phyloP scores from a whole-genome alignment of 805 yeast species.

The Candida fluviatilis region DNA sequence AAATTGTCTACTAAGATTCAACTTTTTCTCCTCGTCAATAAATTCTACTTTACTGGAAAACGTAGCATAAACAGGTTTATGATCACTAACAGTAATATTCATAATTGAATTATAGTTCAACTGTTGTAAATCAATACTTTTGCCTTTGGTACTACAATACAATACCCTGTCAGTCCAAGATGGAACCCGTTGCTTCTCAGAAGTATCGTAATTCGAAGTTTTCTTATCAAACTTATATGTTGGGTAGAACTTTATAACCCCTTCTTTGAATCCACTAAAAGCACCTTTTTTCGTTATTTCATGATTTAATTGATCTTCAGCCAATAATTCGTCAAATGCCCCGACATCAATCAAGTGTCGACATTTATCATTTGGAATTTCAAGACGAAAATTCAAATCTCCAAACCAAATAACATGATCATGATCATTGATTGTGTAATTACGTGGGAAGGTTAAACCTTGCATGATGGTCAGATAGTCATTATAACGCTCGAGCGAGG shows the following conservation, averaged over 20 bases:
- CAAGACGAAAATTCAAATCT: conserved; percentile 85
- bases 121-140: conserved; percentile 42
- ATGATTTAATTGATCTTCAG: conserved; percentile 70
- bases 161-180: conserved; percentile 97
- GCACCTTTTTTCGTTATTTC: conserved; percentile 68
- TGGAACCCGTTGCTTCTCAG: conserved; percentile 90
- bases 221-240: conserved; percentile 94
- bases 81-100: conserved; percentile 69
- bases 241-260: conserved; percentile 77
- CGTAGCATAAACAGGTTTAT: conserved; percentile 86
- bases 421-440: conserved; percentile 66
- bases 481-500: conserved; percentile 77
- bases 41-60: conserved; percentile 63
- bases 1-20: conserved; percentile 21
- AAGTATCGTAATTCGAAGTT: conserved; percentile 74
- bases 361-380: conserved; percentile 67
- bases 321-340: conserved; percentile 52
- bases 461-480: conserved; percentile 74
- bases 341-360: conserved; percentile 44
- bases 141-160: conserved; percentile 45
- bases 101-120: conserved; percentile 65
- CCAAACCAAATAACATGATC: conserved; percentile 89
- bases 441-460: conserved; percentile 77
- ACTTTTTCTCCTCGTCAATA: conserved; percentile 45
- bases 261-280: conserved; percentile 78